Conservation (phyloP, 2,329 filamentous ascomycete species). For the Trichoderma sp. region DNA sequence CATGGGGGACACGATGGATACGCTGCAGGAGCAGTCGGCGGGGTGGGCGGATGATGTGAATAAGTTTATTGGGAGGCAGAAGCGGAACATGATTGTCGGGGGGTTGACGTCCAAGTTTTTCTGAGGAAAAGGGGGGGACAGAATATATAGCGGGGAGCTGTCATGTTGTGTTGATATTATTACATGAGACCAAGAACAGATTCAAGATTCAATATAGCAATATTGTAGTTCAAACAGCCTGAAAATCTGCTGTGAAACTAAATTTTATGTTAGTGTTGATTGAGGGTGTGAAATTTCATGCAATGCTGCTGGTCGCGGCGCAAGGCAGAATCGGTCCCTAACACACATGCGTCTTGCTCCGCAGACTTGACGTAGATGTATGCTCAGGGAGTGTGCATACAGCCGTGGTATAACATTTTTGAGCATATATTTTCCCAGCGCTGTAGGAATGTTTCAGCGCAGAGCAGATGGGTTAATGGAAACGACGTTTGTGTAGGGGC, state of each 20-base stretch:
- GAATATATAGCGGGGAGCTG: neutral
- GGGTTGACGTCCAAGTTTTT: conserved; percentile 16
- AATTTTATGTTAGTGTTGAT: neutral
- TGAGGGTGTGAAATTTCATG: too few species aligned
- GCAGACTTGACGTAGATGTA: too few species aligned
- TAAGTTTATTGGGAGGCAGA: conserved; percentile 85
- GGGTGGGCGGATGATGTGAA: conserved; percentile 86
- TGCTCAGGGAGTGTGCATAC: too few species aligned
- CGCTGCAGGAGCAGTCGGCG: conserved; percentile 75
- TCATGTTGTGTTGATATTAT: neutral
- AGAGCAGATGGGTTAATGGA: too few species aligned
- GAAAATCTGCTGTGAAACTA: too few species aligned
- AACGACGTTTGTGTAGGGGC: too few species aligned
- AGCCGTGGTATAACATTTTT: too few species aligned
- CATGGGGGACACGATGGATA: conserved; percentile 83
- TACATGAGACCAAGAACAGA: conserved; percentile 6
- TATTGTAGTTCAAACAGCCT: neutral
- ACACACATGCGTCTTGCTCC: too few species aligned
- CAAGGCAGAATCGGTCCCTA: too few species aligned
- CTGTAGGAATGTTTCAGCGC: too few species aligned
- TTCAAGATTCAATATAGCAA: neutral
- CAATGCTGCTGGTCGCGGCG: too few species aligned
- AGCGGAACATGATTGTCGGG: conserved; percentile 69
- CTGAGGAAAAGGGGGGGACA: neutral
- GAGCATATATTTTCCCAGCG: too few species aligned